These are phyloP conservation scores for Sporisorium exsertum DNA, from an alignment of 1,284 basidiomycete genomes.

Conservation along the genomic window DNA sequence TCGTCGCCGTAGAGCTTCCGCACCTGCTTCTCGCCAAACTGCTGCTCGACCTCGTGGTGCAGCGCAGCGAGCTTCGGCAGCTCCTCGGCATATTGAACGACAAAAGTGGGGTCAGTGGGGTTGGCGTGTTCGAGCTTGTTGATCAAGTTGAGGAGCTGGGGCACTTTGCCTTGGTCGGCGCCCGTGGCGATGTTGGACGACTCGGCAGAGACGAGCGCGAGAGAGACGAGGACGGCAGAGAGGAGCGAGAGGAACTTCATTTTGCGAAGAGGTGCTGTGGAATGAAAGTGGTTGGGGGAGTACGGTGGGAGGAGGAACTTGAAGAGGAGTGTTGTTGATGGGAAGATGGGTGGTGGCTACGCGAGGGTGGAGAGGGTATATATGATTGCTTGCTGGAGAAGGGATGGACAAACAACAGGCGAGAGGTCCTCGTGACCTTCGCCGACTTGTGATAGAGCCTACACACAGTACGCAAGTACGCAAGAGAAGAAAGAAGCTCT, in stretches of 20 bases:
- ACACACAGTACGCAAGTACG: too few species aligned
- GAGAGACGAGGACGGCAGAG: slow-evolving; percentile 17
- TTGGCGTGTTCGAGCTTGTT: slow-evolving; percentile 37
- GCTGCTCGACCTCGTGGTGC: slow-evolving; percentile 20
- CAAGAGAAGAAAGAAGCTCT: background rate
- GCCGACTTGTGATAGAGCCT: background rate
- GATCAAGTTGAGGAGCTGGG: slow-evolving; percentile 29
- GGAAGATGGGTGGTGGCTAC: background rate
- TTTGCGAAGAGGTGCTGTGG: slow-evolving; percentile 11
- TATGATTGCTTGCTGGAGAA: slow-evolving; percentile 5
- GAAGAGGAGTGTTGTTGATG: slow-evolving; percentile 12
- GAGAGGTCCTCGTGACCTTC: background rate
- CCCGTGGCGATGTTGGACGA: slow-evolving; percentile 11
- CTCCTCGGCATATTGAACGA: slow-evolving; percentile 7
- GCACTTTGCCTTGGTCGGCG: slow-evolving; percentile 25
- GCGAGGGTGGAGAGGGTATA: slow-evolving; percentile 7
- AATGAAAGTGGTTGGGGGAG: slow-evolving; percentile 9
- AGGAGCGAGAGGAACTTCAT: slow-evolving; percentile 44
- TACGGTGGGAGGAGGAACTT: too few species aligned
- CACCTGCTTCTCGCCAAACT: slow-evolving; percentile 16
- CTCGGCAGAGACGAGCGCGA: slow-evolving; percentile 24
- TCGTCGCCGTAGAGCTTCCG: slow-evolving; percentile 25
- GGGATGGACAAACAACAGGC: background rate
- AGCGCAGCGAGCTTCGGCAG: slow-evolving; percentile 23
- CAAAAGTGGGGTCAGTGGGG: slow-evolving; percentile 15